Percentiles rank a stretch among this genome's conserved stretches.
Evolutionary conservation across 176 grass and related monocot genomes (phyloP).

Genomic region (Microstegium vimineum): DNA sequence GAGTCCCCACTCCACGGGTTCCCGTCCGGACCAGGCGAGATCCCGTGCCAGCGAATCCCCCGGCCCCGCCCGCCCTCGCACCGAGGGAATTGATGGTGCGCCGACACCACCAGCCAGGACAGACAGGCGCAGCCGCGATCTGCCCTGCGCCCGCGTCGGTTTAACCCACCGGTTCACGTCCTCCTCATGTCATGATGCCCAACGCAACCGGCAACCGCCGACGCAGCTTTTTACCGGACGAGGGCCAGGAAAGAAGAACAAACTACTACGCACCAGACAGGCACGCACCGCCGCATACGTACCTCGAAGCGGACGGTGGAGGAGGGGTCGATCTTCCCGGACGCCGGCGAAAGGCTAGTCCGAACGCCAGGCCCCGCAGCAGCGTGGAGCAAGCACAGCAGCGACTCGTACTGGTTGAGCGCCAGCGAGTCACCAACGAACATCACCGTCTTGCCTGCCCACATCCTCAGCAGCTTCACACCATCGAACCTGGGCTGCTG

Average conservation of each 20-base stretch:
- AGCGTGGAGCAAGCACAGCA: conserved; percentile 76
- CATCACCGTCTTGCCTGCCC: conserved; percentile 77
- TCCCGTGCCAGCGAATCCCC: not conserved
- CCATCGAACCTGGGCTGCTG: too few species aligned
- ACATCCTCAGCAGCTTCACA: conserved; percentile 43
- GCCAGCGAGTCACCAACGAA: conserved; percentile 93
- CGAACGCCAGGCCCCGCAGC: conserved; percentile 17
- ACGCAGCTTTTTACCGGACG: not conserved
- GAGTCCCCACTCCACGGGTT: not conserved
- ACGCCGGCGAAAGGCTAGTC: conserved; percentile 25
- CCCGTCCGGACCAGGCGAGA: not conserved
- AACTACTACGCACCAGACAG: too few species aligned
- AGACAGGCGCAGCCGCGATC: not conserved
- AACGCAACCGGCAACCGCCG: not conserved
- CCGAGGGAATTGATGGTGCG: too few species aligned
- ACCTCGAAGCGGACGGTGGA: conserved; percentile 60
- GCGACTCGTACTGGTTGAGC: conserved; percentile 83
- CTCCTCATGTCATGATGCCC: not conserved
- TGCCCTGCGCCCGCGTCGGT: not conserved
- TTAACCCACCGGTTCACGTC: not conserved
- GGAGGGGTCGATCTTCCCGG: conserved; percentile 24
- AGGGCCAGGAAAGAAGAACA: not conserved
- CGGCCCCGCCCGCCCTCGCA: not conserved
- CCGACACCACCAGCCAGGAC: not conserved
- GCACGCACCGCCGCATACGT: not conserved